Base-by-base conservation (phyloP, 176 grass and related monocot genomes). In the Zoysia pacifica region DNA sequence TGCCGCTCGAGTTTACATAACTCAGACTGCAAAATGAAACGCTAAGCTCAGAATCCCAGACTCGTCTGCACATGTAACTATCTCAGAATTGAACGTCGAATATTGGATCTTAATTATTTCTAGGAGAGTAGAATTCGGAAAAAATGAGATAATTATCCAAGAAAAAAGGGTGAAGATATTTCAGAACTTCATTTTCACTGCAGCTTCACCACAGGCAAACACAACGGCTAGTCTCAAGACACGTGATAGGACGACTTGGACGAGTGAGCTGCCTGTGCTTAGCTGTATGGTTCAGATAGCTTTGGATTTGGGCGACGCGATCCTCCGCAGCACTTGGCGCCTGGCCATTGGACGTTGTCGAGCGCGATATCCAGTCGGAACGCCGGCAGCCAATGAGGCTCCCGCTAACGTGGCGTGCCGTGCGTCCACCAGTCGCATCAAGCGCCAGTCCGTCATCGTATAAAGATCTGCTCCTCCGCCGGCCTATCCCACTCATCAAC, bases 341-440 rank as follows among this genome's bases (percentile, higher is more conserved):
- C n/a, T 5, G 3, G 0, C 49, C 7, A 85, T 16, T 89, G 82
- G 87, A 0, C 7, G 45, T 1, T 0, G 2, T 0, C 7, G 2
- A 48, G 42, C 72, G 36, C 72, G 67, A 87, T 90, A 85, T 85
- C 82, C 72, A 18, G 72, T 28, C 43, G 72, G 56, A 77, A 58
- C 65, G 1, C 9, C 18, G 71, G 72, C 72, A 42, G 50, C 87
- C 82, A 85, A 85, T 84, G 9, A 65, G 35, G 16, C 50, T 5
- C 13, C 10, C 48, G 48, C 43, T 2, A 72, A 85, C 87, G 82
- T 85, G 87, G 73, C 77, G 36, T 49, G 56, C 71, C 65, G 64
- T 76, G 49, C 72, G 7, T 65, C 87, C 87, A 85, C 77, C 77
- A 81, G 87, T 42, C 41, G 12, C 2, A 14, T 20, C 40, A 11